phyloP scores from a whole-genome alignment of 2,329 filamentous ascomycete species.

The Dactylellina parvicollis region DNA sequence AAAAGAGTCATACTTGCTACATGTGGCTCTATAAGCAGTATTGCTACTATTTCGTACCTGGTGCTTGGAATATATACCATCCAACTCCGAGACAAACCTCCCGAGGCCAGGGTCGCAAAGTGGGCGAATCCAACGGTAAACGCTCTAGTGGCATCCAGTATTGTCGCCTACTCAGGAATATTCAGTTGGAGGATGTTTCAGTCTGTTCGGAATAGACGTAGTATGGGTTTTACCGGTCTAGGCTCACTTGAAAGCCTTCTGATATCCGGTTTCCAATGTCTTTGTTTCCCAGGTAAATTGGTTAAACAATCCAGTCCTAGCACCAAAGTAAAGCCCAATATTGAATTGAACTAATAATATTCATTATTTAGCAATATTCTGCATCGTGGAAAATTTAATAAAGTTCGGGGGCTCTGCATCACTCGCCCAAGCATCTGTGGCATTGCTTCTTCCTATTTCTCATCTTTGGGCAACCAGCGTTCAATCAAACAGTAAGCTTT shows the following conservation, averaged over 20 bases:
- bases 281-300: conserved; percentile 23
- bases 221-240: conserved; percentile 42
- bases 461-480: conserved; percentile 70
- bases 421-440: conserved; percentile 69
- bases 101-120: conserved; percentile 56
- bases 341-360: not conserved
- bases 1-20: conserved; percentile 62
- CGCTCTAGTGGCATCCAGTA: conserved; percentile 29
- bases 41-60: conserved; percentile 68
- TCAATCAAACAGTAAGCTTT: conserved; percentile 69
- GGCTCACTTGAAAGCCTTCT: conserved; percentile 48
- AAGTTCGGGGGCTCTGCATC: conserved; percentile 67
- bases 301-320: not conserved
- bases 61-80: conserved; percentile 66
- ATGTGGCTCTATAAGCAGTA: conserved; percentile 65
- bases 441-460: conserved; percentile 73
- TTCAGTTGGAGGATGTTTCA: conserved; percentile 35
- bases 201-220: conserved; percentile 25
- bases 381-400: conserved; percentile 68
- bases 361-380: conserved; percentile 67
- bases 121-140: conserved; percentile 45
- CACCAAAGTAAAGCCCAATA: too few species aligned
- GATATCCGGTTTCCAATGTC: conserved; percentile 39
- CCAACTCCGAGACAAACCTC: conserved; percentile 60
- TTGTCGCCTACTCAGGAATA: conserved; percentile 54